Evolutionary conservation across 306 rosid species (phyloP), one percentile per base, ranked within the genome.

Genomic region (Styphnolobium japonicum): DNA sequence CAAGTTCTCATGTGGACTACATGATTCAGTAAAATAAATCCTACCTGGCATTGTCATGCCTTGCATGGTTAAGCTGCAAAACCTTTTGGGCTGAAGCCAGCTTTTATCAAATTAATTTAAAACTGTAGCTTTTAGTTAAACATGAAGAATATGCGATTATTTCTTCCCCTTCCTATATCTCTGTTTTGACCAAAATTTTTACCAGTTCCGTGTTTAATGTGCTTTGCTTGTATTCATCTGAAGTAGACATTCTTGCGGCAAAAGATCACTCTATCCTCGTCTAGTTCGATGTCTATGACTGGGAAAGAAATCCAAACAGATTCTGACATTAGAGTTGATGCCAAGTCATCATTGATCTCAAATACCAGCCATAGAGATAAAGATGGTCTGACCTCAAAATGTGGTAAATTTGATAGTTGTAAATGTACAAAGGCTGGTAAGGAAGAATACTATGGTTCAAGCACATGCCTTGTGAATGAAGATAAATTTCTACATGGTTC

Each of bases 171-270:
- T 57, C 14, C 72, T 27, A 62, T 78, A 63, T 19, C 45, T 48
- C 10, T 65, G 15, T 36, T 42, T 57, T 33, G 22, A 27, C 56
- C 21, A 39, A 12, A 46, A 7, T 6, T 48, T 42, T 74, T 65
- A 37, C 42, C 11, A 33, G 18, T 29, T 75, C 36, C 46, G 12
- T 70, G 48, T 55, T 55, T 79, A 46, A 68, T 74, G 52, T 53
- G 67, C 74, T 80, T 85, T 66, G 64, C 66, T 71, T 78, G 82
- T 62, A 79, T 65, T 66, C 62, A 48, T 80, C 46, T 76, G 5
- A 74, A 52, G 73, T 11, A 93, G 98, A 93, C 97, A 34, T 93
- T 93, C 76, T 72, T 91, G 86, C 89, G 97, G 75, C 98, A 93
- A 86, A 93, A 91, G 89, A 86, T 87, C 80, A 90, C 86, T 87